Evolutionary conservation across 345 rosid genomes (phyloP).

Genomic region (Brassica cretica): DNA sequence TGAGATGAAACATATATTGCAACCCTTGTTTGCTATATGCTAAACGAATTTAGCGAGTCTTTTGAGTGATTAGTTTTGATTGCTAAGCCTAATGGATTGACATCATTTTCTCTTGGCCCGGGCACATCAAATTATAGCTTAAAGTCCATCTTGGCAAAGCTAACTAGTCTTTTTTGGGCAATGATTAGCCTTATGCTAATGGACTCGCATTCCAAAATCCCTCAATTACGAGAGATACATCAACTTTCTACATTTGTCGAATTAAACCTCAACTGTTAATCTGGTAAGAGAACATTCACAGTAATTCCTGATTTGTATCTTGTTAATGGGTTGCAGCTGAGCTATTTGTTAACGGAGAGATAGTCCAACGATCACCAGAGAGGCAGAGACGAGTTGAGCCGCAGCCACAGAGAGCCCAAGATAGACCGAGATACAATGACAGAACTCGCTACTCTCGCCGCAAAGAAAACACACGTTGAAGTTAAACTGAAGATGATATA

Average conservation of each 20-base stretch:
- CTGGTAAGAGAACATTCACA: background rate
- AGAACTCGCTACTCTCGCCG: slow-evolving; percentile 85
- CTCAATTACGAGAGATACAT: slow-evolving; percentile 13
- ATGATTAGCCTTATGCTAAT: slow-evolving; percentile 26
- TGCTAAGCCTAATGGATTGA: slow-evolving; percentile 19
- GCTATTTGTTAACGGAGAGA: slow-evolving; percentile 90
- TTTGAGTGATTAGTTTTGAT: slow-evolving; percentile 20
- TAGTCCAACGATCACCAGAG: slow-evolving; percentile 90
- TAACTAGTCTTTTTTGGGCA: background rate
- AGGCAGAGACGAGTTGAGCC: slow-evolving; percentile 92
- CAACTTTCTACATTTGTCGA: background rate
- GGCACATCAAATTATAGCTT: background rate
- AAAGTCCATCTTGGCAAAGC: slow-evolving; percentile 13
- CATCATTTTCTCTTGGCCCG: background rate
- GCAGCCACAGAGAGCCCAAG: slow-evolving; percentile 89
- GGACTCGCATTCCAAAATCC: slow-evolving; percentile 42
- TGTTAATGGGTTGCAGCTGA: slow-evolving; percentile 66
- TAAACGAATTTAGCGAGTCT: background rate
- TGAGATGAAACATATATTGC: slow-evolving; percentile 23
- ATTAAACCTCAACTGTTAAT: background rate
- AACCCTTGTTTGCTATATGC: background rate
- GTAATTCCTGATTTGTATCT: background rate
- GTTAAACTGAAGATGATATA: background rate
- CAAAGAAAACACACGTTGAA: slow-evolving; percentile 65
- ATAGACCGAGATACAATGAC: slow-evolving; percentile 95